A percentile compares a stretch with the other conserved stretches of the same genome.
Conservation (phyloP, 1,284 basidiomycete genomes). For the Dichomitus squalens region DNA sequence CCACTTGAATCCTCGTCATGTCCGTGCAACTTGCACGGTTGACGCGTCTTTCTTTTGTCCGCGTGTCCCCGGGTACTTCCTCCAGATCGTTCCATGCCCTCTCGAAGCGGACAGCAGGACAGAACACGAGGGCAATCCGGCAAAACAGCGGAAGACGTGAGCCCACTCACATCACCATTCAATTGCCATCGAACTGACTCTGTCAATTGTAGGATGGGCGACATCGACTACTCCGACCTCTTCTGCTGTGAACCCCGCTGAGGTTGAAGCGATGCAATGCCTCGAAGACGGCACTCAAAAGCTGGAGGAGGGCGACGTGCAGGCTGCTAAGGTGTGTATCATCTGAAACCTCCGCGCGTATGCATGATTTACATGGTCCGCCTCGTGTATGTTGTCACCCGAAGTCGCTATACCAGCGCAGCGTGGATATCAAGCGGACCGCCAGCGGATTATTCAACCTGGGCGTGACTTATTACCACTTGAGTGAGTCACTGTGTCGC, state of each 20-base stretch:
- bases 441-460: conserved; percentile 88
- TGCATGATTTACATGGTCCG: not conserved
- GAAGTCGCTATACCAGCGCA: conserved; percentile 76
- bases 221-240: conserved; percentile 82
- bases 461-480: conserved; percentile 87
- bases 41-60: not conserved
- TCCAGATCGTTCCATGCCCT: not conserved
- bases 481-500: conserved; percentile 58
- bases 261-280: conserved; percentile 79
- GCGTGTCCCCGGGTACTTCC: not conserved
- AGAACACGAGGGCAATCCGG: not conserved
- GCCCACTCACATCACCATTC: not conserved
- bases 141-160: not conserved
- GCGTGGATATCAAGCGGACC: conserved; percentile 79
- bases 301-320: conserved; percentile 89
- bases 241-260: conserved; percentile 81
- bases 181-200: not conserved
- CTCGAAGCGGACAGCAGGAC: not conserved
- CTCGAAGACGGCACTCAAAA: conserved; percentile 87
- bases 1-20: not conserved
- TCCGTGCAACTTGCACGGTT: not conserved
- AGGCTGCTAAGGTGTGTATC: conserved; percentile 62
- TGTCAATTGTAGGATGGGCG: conserved; percentile 66
- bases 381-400: too few relatives aligned
- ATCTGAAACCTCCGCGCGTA: not conserved